Percentiles rank a stretch among this genome's conserved stretches.
Conservation (phyloP, 345 rosid genomes). For the Syzygium oleosum region DNA sequence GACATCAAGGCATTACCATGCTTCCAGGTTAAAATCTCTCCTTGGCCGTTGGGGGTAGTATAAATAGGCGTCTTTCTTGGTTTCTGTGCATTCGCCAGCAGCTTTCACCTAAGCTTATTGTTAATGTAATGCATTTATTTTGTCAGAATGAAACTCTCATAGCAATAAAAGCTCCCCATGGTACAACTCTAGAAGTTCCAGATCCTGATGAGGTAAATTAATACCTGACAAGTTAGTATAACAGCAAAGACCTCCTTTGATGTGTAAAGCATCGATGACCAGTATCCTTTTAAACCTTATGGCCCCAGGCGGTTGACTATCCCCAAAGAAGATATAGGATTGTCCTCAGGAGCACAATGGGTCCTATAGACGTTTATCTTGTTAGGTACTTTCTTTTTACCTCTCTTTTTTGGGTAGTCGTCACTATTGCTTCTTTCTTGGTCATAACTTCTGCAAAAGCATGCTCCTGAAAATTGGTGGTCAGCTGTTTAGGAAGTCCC, state of each 20-base stretch:
- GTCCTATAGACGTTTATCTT: slow-evolving; percentile 92
- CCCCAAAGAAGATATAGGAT: slow-evolving; percentile 91
- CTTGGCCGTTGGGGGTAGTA: not conserved
- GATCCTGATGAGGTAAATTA: slow-evolving; percentile 94
- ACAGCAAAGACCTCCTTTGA: not conserved
- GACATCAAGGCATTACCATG: slow-evolving; percentile 90
- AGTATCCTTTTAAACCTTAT: not conserved
- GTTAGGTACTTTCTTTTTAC: slow-evolving; percentile 61
- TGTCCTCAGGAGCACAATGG: slow-evolving; percentile 95
- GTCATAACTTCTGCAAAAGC: not conserved
- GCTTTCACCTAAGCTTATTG: not conserved
- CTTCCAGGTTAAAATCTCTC: slow-evolving; percentile 57
- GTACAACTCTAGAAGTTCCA: slow-evolving; percentile 96
- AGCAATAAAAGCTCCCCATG: slow-evolving; percentile 99
- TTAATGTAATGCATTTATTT: slow-evolving; percentile 5
- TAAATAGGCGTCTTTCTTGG: not conserved
- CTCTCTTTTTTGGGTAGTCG: not conserved
- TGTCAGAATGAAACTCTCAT: slow-evolving; percentile 83
- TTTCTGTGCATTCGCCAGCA: not conserved
- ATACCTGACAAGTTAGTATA: slow-evolving; percentile 1
- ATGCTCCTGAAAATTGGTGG: not conserved
- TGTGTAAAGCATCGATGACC: not conserved
- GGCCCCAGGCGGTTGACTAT: slow-evolving; percentile 71
- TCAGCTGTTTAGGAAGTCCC: not conserved
- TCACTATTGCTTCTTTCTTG: not conserved